phyloP scores from a whole-genome alignment of 768 basidiomycete species.

The Amyloporia xantha region DNA sequence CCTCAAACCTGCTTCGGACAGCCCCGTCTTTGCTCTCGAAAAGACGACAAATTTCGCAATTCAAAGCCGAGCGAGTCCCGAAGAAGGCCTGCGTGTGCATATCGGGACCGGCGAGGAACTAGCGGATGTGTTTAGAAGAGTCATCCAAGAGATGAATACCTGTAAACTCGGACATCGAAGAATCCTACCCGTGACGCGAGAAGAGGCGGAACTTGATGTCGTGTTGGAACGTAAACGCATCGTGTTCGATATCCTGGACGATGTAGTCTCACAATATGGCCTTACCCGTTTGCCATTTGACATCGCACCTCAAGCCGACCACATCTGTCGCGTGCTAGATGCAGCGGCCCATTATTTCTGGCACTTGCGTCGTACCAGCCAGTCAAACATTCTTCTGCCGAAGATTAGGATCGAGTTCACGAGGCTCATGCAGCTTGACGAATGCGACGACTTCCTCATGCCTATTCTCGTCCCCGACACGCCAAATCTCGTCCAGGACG shows the following conservation, averaged over 20 bases:
- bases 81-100: neutral
- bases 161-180: neutral
- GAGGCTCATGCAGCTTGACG: neutral
- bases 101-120: neutral
- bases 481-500: conserved; percentile 3
- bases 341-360: conserved; percentile 8
- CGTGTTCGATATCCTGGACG: conserved; percentile 1
- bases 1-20: no score
- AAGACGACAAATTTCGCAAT: neutral
- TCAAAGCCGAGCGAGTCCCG: neutral
- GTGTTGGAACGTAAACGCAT: neutral
- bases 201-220: neutral
- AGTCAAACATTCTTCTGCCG: neutral
- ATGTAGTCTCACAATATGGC: neutral
- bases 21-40: conserved; percentile 1
- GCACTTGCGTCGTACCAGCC: conserved; percentile 1
- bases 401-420: conserved; percentile 3
- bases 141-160: neutral
- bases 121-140: neutral
- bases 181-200: neutral
- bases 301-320: neutral
- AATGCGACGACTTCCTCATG: conserved; percentile 2
- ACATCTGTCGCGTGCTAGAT: conserved; percentile 1
- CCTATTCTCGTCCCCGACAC: neutral
- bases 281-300: neutral